Base-by-base conservation (phyloP, 164 flowering plant species). In the Macadamia integrifolia region DNA sequence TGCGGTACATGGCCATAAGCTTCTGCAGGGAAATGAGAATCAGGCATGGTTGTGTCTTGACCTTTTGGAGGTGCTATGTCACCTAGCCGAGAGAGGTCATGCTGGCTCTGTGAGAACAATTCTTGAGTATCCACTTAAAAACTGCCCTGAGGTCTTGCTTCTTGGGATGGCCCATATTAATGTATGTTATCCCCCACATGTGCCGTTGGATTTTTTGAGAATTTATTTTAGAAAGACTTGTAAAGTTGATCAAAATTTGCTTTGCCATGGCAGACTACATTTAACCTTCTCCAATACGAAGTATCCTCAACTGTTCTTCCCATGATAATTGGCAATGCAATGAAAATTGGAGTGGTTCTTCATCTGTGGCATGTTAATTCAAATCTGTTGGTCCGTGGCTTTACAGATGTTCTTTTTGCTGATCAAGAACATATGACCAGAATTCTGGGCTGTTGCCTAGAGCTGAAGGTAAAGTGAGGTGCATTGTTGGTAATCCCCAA, bases 31-130 rank as follows among this genome's bases (percentile, higher is more conserved):
- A n/a, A 76, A 77, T 72, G 69, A 77, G 66, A 85, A 89, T 79
- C 85, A 84, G 66, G 93, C 92, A 13, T 92, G 98, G 98, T 71
- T 82, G 58, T 87, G 89, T 70, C 86, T 84, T 71, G 98, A 92
- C 73, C 89, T 92, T 60, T 68, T 92, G 70, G 88, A 84, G 74
- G 86, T 89, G 58, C 69, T 92, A 28, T 90, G 98, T 65, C 88
- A 84, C 71, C 78, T 92, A 53, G 93, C 98, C 74, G 98, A 92
- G 78, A 85, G 80, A 70, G 98, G 98, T 44, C 88, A 87, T 83
- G 84, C 87, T 73, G 68, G 71, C n/a, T 58, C 79, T 71, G 85
- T 90, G 23, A 84, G 85, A 58, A 76, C 75, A 15, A 72, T 90
- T 71, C 87, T 92, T 9, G 87, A 86, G 62, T 70, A 77, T 77